Evolutionary conservation across 495 filamentous ascomycete species (phyloP).

Genomic region (Penicillium fimorum): DNA sequence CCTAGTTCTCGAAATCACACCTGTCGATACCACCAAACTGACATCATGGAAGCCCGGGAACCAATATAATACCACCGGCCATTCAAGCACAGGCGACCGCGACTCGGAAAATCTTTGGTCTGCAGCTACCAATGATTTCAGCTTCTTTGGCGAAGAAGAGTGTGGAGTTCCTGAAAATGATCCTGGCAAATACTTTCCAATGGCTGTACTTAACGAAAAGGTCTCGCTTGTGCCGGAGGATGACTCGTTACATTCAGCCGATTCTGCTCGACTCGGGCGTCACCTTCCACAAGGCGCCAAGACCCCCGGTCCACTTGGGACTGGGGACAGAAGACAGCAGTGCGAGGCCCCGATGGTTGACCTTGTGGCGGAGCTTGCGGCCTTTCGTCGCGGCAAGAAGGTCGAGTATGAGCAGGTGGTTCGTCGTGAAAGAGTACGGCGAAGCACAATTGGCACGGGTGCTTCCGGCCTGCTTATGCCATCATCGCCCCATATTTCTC

Average conservation of each 20-base stretch:
- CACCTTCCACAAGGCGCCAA: conserved; percentile 5
- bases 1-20: conserved; percentile 58
- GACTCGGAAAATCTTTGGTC: conserved; percentile 62
- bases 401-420: conserved; percentile 41
- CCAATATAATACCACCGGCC: conserved; percentile 38
- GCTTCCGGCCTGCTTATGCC: conserved; percentile 19
- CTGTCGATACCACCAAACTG: conserved; percentile 25
- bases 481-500: conserved; percentile 24
- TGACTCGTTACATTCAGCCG: conserved; percentile 20
- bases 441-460: conserved; percentile 24
- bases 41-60: conserved; percentile 41
- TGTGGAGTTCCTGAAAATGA: conserved; percentile 51
- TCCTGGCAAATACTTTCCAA: conserved; percentile 43
- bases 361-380: conserved; percentile 48
- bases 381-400: conserved; percentile 49
- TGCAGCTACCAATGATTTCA: conserved; percentile 59
- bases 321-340: conserved; percentile 3
- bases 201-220: conserved; percentile 46
- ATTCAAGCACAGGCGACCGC: conserved; percentile 59
- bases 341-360: conserved; percentile 34
- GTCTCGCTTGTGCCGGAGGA: conserved; percentile 38
- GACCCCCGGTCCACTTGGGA: neutral
- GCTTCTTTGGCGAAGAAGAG: conserved; percentile 64
- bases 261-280: conserved; percentile 12
- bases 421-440: conserved; percentile 28